Percentiles rank a stretch among this genome's conserved stretches.
Evolutionary conservation across 108 stramenopile species (phyloP).

Genomic region (Nitzschia putrida): DNA sequence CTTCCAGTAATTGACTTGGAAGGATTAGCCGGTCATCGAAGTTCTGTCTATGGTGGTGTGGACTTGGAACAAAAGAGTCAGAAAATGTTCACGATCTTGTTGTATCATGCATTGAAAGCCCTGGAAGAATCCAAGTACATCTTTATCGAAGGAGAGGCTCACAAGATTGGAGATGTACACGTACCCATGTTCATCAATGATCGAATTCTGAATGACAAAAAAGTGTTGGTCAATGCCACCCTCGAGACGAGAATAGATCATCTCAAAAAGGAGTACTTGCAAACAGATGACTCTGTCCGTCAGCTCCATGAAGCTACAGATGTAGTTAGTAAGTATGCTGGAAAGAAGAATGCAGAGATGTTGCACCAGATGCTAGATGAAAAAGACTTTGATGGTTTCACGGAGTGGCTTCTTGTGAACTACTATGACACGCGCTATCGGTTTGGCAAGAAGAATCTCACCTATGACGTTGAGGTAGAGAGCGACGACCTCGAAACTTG

Average conservation of each 20-base stretch:
- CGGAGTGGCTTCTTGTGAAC: constrained; percentile 18
- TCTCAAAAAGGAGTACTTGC: constrained; percentile 4
- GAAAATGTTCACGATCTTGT: constrained; percentile 8
- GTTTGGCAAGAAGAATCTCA: constrained; percentile 10
- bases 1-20: constrained; percentile 12
- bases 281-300: constrained; percentile 8
- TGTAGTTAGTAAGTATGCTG: constrained; percentile 9
- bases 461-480: not conserved
- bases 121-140: constrained; percentile 9
- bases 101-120: constrained; percentile 1
- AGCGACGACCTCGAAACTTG: constrained; percentile 11
- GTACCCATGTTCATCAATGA: constrained; percentile 7
- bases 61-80: constrained; percentile 12
- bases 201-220: not conserved
- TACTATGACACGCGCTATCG: constrained; percentile 8
- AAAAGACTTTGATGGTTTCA: constrained; percentile 15
- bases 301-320: constrained; percentile 12
- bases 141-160: constrained; percentile 10
- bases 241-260: constrained; percentile 10
- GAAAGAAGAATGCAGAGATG: constrained; percentile 19
- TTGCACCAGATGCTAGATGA: constrained; percentile 9
- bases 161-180: constrained; percentile 10
- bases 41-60: constrained; percentile 9
- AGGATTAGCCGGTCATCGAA: constrained; percentile 8
- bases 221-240: constrained; percentile 6